Evolutionary conservation across 768 basidiomycete species (phyloP).

Genomic region (Tricholoma flavovirens): DNA sequence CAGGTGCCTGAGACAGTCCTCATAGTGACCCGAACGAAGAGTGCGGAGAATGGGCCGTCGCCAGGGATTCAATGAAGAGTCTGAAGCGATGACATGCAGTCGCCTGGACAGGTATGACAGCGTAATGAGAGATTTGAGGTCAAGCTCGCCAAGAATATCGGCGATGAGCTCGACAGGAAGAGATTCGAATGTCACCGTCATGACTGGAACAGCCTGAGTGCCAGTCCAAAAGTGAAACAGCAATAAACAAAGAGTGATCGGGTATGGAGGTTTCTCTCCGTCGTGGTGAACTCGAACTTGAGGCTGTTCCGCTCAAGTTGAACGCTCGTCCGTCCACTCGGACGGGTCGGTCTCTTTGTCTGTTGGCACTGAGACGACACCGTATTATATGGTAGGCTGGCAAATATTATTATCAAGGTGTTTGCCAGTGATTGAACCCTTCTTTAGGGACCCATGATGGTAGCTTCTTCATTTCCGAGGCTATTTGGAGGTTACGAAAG

Average conservation of each 20-base stretch:
- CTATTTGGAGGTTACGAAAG: not conserved
- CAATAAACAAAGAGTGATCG: not conserved
- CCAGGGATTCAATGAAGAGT: constrained; percentile 70
- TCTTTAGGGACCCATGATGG: not conserved
- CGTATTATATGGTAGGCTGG: no score
- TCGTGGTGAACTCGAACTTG: no score
- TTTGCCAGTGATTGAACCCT: no score
- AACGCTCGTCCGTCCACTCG: no score
- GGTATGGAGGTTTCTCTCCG: no score
- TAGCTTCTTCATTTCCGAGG: constrained; percentile 13
- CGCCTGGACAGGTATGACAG: constrained; percentile 57
- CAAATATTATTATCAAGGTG: no score
- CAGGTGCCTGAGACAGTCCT: constrained; percentile 48
- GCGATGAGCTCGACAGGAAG: constrained; percentile 77
- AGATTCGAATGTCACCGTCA: constrained; percentile 30
- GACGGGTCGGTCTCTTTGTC: no score
- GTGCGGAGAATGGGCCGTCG: constrained; percentile 60
- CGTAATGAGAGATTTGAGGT: constrained; percentile 52
- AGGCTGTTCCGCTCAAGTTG: no score
- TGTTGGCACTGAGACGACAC: no score
- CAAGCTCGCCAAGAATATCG: constrained; percentile 64
- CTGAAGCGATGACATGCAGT: constrained; percentile 53
- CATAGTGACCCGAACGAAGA: constrained; percentile 43
- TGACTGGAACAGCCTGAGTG: no score
- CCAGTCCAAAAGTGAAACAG: not conserved